Base-by-base conservation (phyloP, 1,284 basidiomycete species). In the Puccinia brachypodii region DNA sequence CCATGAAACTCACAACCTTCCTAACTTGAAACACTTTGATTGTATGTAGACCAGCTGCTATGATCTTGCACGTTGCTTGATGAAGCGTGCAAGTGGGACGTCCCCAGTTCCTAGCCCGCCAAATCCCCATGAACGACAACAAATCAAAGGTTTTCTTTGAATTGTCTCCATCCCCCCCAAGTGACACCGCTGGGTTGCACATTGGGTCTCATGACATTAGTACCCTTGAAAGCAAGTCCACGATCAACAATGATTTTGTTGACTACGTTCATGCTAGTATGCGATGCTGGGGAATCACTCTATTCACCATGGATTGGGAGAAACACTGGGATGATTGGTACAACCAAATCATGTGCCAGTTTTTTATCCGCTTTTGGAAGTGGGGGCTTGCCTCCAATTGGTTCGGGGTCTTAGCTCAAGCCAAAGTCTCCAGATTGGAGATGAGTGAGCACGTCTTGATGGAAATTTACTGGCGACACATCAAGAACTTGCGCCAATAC, bases 251-350 rank as follows among this genome's bases (percentile, higher is more conserved):
- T 16, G 78, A 73, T n/a, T 80, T 73, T 42, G 25, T 80, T 13
- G 19, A 73, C 3, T 80, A 60, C 25, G 31, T 80, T 25, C 78
- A 64, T 80, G 78, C 68, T 40, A 80, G 56, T 31, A 79, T 80
- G 78, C n/a, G 53, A 19, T 42, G 77, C 53, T 80, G 77, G 77
- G 77, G 69, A 2, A 80, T 80, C 19, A 4, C 33, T 11, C 36
- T 33, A n/a, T 80, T 80, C 22, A 80, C 77, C 11, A 72, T 80
- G 66, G 77, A 80, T 62, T 78, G 76, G 76, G 64, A 53, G 25
- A 69, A 50, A 31, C 44, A 66, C 33, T 69, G 44, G 14, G 62
- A 78, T 53, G 44, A 78, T 47, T 36, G 28, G 6, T 78, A 50
- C 47, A 78, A 78, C 60, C 76, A 78, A 47, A 69, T 69, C n/a